These are phyloP conservation scores for Metschnikowia sp. DNA, from an alignment of 805 yeast genomes.

Conservation along the genomic window DNA sequence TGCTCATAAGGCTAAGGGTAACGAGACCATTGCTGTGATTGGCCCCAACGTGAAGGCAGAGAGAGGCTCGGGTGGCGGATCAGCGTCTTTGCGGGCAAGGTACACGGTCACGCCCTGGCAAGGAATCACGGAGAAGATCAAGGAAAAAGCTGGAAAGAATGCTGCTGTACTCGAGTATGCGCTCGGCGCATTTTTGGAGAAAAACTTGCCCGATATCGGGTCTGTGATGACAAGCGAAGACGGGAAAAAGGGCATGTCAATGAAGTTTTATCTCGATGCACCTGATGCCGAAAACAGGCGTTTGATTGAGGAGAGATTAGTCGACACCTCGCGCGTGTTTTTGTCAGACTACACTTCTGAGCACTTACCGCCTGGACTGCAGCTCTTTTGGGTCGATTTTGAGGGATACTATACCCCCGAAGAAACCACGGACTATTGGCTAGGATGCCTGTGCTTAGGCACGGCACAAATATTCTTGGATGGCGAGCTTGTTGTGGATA, in stretches of 20 bases:
- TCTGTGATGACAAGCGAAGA: conserved; percentile 16
- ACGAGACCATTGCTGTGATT: conserved; percentile 45
- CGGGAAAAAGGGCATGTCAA: conserved; percentile 27
- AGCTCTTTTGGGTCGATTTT: conserved; percentile 42
- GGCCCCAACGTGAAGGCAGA: conserved; percentile 58
- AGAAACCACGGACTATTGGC: conserved; percentile 44
- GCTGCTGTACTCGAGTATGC: conserved; percentile 23
- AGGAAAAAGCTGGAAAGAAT: conserved; percentile 15
- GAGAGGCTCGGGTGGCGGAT: conserved; percentile 60
- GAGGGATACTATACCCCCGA: conserved; percentile 46
- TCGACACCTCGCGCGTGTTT: conserved; percentile 17
- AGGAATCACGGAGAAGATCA: conserved; percentile 36
- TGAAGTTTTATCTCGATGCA: conserved; percentile 28
- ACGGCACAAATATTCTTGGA: conserved; percentile 54
- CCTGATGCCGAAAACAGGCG: conserved; percentile 21
- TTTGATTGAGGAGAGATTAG: conserved; percentile 23
- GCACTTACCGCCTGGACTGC: conserved; percentile 13
- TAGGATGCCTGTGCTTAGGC: conserved; percentile 53
- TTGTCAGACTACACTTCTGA: conserved; percentile 18
- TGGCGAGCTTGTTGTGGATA: conserved; percentile 52
- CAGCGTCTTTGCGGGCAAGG: conserved; percentile 52
- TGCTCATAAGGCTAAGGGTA: conserved; percentile 18
- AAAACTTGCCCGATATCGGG: conserved; percentile 31
- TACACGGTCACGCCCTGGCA: conserved; percentile 50
- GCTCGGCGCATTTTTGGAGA: conserved; percentile 32